Evolutionary conservation across 495 filamentous ascomycete genomes (phyloP), one percentile per base, ranked within the genome.

Genomic region (Sporormia fimetaria): DNA sequence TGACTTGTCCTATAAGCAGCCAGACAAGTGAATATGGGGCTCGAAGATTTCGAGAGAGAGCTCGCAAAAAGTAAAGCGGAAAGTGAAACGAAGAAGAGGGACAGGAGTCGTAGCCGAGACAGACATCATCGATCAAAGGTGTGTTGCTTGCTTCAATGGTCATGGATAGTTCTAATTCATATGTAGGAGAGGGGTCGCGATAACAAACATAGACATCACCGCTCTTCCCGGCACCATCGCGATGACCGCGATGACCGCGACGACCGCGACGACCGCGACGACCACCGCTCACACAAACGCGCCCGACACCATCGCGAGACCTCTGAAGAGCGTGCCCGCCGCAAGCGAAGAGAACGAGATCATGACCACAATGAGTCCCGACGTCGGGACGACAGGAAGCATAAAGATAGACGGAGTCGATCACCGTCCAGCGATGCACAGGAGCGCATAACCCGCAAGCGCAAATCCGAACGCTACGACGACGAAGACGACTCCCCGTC

Each of bases 211-310:
- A 60, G 61, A 37, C 57, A 67, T 50, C 63, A 63, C 35, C 67
- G 66, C 39, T 62, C 64, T 49, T 70, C 68, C 1, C 65, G 60
- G 24, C 53, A 61, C 44, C 52, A 61, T 14, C 31, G 38, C 28
- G 46, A 51, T 15, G 54, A 62, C n/a, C 64, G 67, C 12, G 58
- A 66, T 6, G 39, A 34, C 34, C 51, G 61, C 15, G 69, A 69
- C 44, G 58, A 63, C 10, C 56, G 57, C 7, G 52, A 63, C 27
- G 57, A 59, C 14, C 65, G 67, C 14, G 60, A 67, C 8, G 49
- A 42, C 33, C 55, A 63, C 16, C 71, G 71, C 46, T 60, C 69
- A 36, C 69, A 73, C 52, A 78, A 76, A 56, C 67, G 70, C 14
- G 68, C 69, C 33, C 65, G 67, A 23, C 67, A 64, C 33, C 63